phyloP scores from a whole-genome alignment of 2,329 filamentous ascomycete species.

The Beauveria asiatica region DNA sequence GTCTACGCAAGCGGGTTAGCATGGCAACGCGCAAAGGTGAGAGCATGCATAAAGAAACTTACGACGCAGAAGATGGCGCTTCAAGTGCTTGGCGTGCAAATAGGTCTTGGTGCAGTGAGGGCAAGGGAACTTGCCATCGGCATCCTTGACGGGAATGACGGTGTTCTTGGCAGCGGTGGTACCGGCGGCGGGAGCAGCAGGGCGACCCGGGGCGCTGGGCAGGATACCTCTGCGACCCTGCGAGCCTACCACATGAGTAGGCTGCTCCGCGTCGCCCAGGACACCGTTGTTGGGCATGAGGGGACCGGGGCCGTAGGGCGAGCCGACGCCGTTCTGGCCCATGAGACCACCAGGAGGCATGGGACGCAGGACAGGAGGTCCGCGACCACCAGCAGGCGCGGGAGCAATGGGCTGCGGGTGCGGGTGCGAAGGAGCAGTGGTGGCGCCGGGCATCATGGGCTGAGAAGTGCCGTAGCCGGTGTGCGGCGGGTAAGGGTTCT shows the following conservation, averaged over 20 bases:
- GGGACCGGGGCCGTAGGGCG: conserved; percentile 51
- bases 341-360: conserved; percentile 61
- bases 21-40: not conserved
- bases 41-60: conserved; percentile 41
- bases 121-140: conserved; percentile 96
- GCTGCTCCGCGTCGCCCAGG: conserved; percentile 52
- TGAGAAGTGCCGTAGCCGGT: conserved; percentile 48
- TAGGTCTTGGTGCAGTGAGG: conserved; percentile 98
- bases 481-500: conserved; percentile 45
- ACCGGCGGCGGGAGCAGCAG: conserved; percentile 64
- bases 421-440: conserved; percentile 59
- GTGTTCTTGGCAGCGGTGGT: conserved; percentile 65
- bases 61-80: conserved; percentile 93
- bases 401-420: conserved; percentile 72
- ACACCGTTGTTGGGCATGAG: conserved; percentile 50
- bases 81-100: conserved; percentile 92
- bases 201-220: conserved; percentile 80
- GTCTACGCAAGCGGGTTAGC: conserved; percentile 44
- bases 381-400: conserved; percentile 51
- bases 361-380: conserved; percentile 55
- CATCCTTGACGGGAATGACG: conserved; percentile 86
- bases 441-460: conserved; percentile 58
- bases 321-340: conserved; percentile 47
- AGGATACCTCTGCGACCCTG: conserved; percentile 88
- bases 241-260: conserved; percentile 88